Evolutionary conservation across 2,329 filamentous ascomycete genomes (phyloP).

Genomic region (Septoria linicola): DNA sequence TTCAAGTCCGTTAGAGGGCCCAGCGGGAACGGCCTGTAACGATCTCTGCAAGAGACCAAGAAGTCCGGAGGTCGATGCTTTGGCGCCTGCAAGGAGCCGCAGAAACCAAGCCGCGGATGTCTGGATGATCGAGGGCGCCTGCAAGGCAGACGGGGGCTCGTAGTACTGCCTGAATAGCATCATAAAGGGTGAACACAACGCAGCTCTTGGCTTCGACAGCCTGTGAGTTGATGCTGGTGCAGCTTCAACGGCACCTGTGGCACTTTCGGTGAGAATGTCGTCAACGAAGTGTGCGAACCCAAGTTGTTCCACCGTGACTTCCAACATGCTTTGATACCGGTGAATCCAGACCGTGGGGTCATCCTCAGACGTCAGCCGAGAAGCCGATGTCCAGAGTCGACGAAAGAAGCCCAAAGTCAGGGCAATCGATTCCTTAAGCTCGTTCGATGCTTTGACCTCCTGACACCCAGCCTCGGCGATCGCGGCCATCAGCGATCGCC

Average conservation of each 20-base stretch:
- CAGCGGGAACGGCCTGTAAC: conserved; percentile 9
- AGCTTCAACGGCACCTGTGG: conserved; percentile 61
- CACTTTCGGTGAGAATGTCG: conserved; percentile 52
- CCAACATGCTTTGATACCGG: conserved; percentile 26
- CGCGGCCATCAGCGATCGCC: conserved; percentile 56
- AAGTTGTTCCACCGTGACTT: conserved; percentile 51
- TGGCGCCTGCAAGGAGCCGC: conserved; percentile 19
- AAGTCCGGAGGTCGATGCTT: conserved; percentile 20
- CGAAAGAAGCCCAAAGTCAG: conserved; percentile 68
- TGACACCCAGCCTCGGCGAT: conserved; percentile 70
- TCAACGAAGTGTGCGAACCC: conserved; percentile 53
- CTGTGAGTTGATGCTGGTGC: conserved; percentile 66
- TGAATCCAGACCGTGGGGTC: conserved; percentile 23
- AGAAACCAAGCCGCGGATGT: conserved; percentile 24
- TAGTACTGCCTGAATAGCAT: conserved; percentile 43
- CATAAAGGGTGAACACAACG: conserved; percentile 61
- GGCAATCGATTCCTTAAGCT: conserved; percentile 77
- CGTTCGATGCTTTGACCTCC: conserved; percentile 83
- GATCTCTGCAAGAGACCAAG: conserved; percentile 24
- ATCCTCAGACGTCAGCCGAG: conserved; percentile 8
- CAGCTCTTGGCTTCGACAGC: conserved; percentile 50
- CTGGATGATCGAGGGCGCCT: conserved; percentile 11
- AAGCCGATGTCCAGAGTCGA: conserved; percentile 60
- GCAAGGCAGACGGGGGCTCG: conserved; percentile 16
- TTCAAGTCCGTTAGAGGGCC: neutral